phyloP scores from a whole-genome alignment of 2,329 filamentous ascomycete genomes.

The Gaeumannomyces sp. region DNA sequence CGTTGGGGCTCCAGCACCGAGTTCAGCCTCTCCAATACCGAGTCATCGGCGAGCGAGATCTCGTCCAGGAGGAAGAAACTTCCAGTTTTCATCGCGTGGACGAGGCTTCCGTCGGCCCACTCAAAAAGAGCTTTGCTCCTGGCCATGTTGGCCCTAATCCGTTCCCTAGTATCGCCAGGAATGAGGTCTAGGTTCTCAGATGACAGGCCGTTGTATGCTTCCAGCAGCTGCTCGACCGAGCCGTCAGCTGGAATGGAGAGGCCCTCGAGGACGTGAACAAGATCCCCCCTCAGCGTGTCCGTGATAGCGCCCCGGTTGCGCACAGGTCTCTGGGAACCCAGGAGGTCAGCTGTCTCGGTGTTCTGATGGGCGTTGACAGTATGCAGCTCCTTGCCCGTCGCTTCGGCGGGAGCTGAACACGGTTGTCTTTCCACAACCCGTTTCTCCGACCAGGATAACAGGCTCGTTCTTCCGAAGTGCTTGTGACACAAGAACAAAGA shows the following conservation, averaged over 20 bases:
- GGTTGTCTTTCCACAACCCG: constrained; percentile 95
- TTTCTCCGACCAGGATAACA: constrained; percentile 90
- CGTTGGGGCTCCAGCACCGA: constrained; percentile 88
- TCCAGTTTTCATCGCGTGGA: constrained; percentile 86
- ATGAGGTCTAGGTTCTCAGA: constrained; percentile 37
- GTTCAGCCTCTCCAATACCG: constrained; percentile 91
- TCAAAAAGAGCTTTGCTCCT: constrained; percentile 86
- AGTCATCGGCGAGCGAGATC: constrained; percentile 95
- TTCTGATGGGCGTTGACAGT: constrained; percentile 98
- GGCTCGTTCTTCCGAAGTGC: constrained; percentile 89
- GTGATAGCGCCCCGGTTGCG: constrained; percentile 74
- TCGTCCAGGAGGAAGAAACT: constrained; percentile 93
- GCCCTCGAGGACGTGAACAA: constrained; percentile 40
- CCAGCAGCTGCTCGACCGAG: constrained; percentile 49
- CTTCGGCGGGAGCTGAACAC: constrained; percentile 83
- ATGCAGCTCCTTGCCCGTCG: constrained; percentile 67
- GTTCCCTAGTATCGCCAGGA: constrained; percentile 40
- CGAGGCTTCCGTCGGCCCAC: constrained; percentile 90
- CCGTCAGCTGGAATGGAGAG: constrained; percentile 31
- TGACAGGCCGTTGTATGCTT: constrained; percentile 50
- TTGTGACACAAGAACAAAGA: constrained; percentile 83
- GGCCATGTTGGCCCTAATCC: constrained; percentile 41
- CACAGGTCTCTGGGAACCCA: constrained; percentile 88
- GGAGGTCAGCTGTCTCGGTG: constrained; percentile 93
- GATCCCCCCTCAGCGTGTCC: constrained; percentile 56